A percentile compares a stretch with the other conserved stretches of the same genome.
Conservation (phyloP, 768 basidiomycete species). For the Brasilioporus rufonigricans region DNA sequence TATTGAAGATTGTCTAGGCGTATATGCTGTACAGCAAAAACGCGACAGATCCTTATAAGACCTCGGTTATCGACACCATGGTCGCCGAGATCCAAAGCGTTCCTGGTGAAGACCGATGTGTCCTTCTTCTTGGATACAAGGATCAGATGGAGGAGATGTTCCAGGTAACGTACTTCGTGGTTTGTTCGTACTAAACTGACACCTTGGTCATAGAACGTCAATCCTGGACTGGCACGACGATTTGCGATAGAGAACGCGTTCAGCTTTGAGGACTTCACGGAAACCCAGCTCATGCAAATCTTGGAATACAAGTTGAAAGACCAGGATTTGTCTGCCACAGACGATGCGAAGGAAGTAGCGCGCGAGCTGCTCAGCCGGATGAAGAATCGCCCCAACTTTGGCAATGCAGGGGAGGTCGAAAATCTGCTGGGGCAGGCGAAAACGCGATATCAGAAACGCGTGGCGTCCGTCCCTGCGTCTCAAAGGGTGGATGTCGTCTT, state of each 20-base stretch:
- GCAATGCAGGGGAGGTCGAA: slow-evolving; percentile 65
- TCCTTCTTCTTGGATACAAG: slow-evolving; percentile 65
- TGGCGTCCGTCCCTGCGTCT: slow-evolving; percentile 25
- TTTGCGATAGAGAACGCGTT: slow-evolving; percentile 71
- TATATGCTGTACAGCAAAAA: slow-evolving; percentile 60
- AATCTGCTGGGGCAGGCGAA: slow-evolving; percentile 59
- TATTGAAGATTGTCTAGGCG: slow-evolving; percentile 41
- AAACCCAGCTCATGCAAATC: slow-evolving; percentile 49
- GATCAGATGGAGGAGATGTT: slow-evolving; percentile 73
- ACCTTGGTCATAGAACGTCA: slow-evolving; percentile 52
- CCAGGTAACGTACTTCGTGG: slow-evolving; percentile 42
- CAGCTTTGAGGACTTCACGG: slow-evolving; percentile 61
- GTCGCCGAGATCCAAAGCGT: slow-evolving; percentile 72
- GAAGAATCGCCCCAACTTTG: slow-evolving; percentile 56
- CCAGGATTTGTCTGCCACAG: slow-evolving; percentile 58
- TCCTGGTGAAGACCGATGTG: slow-evolving; percentile 69
- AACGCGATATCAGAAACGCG: slow-evolving; percentile 43
- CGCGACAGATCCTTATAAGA: slow-evolving; percentile 52
- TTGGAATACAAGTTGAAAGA: slow-evolving; percentile 55
- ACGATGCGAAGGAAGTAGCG: slow-evolving; percentile 55
- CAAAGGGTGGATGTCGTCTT: slow-evolving; percentile 33
- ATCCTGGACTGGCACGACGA: slow-evolving; percentile 64
- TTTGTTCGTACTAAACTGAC: background rate
- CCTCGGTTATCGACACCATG: slow-evolving; percentile 70
- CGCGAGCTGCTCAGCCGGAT: slow-evolving; percentile 42